Evolutionary conservation across 805 yeast genomes (phyloP).

Genomic region (Schizosaccharomyces pombe): DNA sequence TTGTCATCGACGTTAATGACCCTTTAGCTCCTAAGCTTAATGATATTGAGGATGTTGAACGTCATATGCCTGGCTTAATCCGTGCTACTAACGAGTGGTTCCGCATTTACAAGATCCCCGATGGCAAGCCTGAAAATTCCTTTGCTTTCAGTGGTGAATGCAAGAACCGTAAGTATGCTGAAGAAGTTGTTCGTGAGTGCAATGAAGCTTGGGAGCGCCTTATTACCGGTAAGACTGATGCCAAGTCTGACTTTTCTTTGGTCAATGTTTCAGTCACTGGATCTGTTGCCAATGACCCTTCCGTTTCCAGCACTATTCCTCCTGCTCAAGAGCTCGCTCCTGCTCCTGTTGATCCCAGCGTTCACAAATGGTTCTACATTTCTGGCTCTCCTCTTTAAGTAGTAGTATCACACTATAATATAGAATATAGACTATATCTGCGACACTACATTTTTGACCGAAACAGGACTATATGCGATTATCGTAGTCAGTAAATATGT

Average conservation of each 20-base stretch:
- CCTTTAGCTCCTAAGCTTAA: slow-evolving; percentile 69
- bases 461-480: too few relatives aligned
- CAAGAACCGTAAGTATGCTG: slow-evolving; percentile 67
- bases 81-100: slow-evolving; percentile 95
- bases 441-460: too few relatives aligned
- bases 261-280: slow-evolving; percentile 52
- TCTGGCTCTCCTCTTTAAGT: slow-evolving; percentile 19
- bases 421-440: too few relatives aligned
- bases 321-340: slow-evolving; percentile 41
- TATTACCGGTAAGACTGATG: slow-evolving; percentile 35
- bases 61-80: slow-evolving; percentile 73
- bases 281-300: slow-evolving; percentile 15
- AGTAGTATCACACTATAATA: neutral
- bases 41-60: slow-evolving; percentile 78
- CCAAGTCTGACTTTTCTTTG: slow-evolving; percentile 44
- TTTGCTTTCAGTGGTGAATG: slow-evolving; percentile 93
- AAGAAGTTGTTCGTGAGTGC: slow-evolving; percentile 63
- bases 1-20: slow-evolving; percentile 69
- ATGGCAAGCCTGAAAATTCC: slow-evolving; percentile 89
- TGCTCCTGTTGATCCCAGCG: slow-evolving; percentile 86
- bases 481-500: too few relatives aligned
- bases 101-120: slow-evolving; percentile 92
- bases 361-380: slow-evolving; percentile 97
- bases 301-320: slow-evolving; percentile 30
- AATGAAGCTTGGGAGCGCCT: slow-evolving; percentile 63